Percentiles rank a stretch among this genome's conserved stretches.
These are phyloP conservation scores for Blastobotrys aristatus DNA, from an alignment of 1,139 yeast genomes.

Conservation along the genomic window DNA sequence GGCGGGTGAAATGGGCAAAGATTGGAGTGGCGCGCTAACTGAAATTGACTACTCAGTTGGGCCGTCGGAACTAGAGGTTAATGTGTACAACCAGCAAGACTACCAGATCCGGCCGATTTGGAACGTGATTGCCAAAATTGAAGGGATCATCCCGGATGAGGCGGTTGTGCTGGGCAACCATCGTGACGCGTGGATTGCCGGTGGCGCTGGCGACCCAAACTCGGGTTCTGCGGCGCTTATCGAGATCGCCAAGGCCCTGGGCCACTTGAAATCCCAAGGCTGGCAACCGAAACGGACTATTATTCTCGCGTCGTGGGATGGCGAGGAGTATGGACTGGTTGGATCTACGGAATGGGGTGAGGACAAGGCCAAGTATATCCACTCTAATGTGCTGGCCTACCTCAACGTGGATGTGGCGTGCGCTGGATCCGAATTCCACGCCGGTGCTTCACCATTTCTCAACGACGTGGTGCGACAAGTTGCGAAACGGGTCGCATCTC, in stretches of 20 bases:
- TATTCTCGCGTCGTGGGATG: constrained; percentile 65
- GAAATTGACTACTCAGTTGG: constrained; percentile 55
- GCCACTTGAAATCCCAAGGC: constrained; percentile 45
- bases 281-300: constrained; percentile 64
- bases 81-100: constrained; percentile 52
- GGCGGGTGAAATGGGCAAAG: constrained; percentile 33
- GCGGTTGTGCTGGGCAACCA: constrained; percentile 62
- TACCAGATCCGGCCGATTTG: constrained; percentile 53
- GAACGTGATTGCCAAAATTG: constrained; percentile 54
- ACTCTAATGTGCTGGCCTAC: constrained; percentile 51
- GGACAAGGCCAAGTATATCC: constrained; percentile 40
- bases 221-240: constrained; percentile 57
- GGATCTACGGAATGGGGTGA: constrained; percentile 73
- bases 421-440: constrained; percentile 44
- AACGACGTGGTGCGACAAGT: constrained; percentile 40
- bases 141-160: constrained; percentile 48
- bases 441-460: constrained; percentile 51
- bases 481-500: constrained; percentile 45
- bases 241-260: constrained; percentile 54
- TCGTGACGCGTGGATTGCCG: constrained; percentile 69
- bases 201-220: constrained; percentile 70
- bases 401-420: constrained; percentile 60
- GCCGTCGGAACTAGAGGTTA: constrained; percentile 50
- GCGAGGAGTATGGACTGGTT: constrained; percentile 62
- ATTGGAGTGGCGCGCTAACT: constrained; percentile 48